These are phyloP conservation scores for Pestalotiopsis sp. DNA, from an alignment of 2,329 filamentous ascomycete species.

Conservation along the genomic window DNA sequence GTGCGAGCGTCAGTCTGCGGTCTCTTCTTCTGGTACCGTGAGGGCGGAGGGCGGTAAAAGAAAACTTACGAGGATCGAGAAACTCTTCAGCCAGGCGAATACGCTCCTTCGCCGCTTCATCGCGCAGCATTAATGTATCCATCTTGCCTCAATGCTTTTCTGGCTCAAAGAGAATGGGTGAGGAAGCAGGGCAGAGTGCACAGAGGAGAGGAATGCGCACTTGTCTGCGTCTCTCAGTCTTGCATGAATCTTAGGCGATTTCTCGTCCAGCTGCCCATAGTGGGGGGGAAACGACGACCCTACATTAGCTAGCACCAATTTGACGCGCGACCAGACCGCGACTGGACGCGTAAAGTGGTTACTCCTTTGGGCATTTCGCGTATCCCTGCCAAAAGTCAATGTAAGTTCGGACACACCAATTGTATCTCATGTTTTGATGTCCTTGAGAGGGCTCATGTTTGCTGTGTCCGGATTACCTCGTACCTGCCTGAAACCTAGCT, in stretches of 20 bases:
- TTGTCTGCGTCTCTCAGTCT: not conserved
- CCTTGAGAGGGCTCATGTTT: no score
- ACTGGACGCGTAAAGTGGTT: conserved; percentile 5
- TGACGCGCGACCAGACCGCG: not conserved
- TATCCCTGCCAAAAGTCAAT: not conserved
- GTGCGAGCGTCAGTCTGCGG: conserved; percentile 25
- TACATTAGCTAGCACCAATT: not conserved
- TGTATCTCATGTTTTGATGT: not conserved
- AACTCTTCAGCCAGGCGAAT: conserved; percentile 90
- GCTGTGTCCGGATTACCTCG: no score
- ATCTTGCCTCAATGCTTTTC: conserved; percentile 46
- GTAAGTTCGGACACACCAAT: not conserved
- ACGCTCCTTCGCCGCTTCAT: conserved; percentile 82
- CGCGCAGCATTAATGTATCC: conserved; percentile 75
- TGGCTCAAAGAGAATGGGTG: not conserved
- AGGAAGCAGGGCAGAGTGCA: not conserved
- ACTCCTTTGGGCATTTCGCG: not conserved
- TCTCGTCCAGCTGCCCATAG: not conserved
- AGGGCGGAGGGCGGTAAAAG: not conserved
- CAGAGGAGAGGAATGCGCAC: not conserved
- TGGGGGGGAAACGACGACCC: not conserved
- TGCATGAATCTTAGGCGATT: conserved; percentile 4
- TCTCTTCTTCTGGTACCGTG: conserved; percentile 11
- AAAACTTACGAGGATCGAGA: conserved; percentile 79
- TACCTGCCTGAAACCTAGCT: no score